A percentile compares a stretch with the other conserved stretches of the same genome.
Conservation (phyloP, 2,329 filamentous ascomycete genomes). For the Zalaria sp. region DNA sequence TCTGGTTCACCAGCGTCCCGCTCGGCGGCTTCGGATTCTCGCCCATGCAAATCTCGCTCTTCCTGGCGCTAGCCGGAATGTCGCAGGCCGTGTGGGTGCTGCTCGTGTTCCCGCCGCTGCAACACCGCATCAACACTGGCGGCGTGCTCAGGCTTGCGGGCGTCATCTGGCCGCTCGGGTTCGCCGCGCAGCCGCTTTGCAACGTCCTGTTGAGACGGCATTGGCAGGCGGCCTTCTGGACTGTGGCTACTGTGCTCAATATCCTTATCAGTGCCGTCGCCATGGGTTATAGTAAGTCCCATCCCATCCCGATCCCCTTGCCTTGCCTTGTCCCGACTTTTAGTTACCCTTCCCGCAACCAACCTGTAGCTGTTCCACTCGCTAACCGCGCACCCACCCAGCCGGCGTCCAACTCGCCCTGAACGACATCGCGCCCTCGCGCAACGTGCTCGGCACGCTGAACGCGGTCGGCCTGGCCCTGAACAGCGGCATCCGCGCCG, state of each 20-base stretch:
- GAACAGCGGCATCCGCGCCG: slow-evolving; percentile 45
- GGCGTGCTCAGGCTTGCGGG: slow-evolving; percentile 47
- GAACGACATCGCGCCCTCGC: slow-evolving; percentile 58
- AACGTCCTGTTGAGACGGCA: slow-evolving; percentile 41
- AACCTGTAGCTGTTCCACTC: not conserved
- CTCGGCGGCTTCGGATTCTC: slow-evolving; percentile 54
- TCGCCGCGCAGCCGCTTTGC: slow-evolving; percentile 38
- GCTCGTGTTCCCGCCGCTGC: slow-evolving; percentile 53
- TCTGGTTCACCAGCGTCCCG: slow-evolving; percentile 47
- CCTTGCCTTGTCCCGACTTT: not conserved
- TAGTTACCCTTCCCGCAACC: not conserved
- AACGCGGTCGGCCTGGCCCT: slow-evolving; percentile 56
- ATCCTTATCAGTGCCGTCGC: slow-evolving; percentile 47
- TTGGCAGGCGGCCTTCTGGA: slow-evolving; percentile 42
- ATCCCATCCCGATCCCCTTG: too few species aligned
- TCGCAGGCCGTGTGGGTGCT: slow-evolving; percentile 61
- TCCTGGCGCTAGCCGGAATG: slow-evolving; percentile 50
- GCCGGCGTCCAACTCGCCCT: slow-evolving; percentile 56
- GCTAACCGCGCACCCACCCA: slow-evolving; percentile 5
- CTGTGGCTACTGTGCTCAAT: slow-evolving; percentile 28
- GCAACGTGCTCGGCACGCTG: slow-evolving; percentile 51
- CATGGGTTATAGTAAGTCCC: slow-evolving; percentile 49
- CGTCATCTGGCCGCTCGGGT: slow-evolving; percentile 49
- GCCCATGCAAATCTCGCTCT: slow-evolving; percentile 48
- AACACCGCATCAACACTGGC: slow-evolving; percentile 51